These are phyloP conservation scores for Nakazawaea wyomingensis DNA, from an alignment of 805 yeast species.

Conservation along the genomic window DNA sequence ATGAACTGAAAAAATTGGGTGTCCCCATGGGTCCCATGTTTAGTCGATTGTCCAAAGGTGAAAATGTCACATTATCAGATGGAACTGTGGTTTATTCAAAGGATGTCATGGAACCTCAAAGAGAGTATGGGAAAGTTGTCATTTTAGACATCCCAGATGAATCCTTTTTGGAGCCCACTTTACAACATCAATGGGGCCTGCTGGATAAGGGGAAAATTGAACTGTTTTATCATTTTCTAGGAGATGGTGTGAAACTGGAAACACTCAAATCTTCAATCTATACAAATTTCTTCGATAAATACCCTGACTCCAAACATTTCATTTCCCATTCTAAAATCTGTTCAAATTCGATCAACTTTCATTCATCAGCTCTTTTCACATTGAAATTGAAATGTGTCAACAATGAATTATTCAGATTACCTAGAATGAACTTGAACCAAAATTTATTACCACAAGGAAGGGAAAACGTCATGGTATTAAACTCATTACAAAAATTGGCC, in stretches of 20 bases:
- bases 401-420: conserved; percentile 38
- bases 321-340: conserved; percentile 68
- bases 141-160: conserved; percentile 68
- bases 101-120: conserved; percentile 65
- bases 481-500: conserved; percentile 23
- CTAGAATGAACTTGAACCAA: conserved; percentile 14
- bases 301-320: conserved; percentile 55
- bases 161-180: conserved; percentile 34
- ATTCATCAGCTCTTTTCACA: conserved; percentile 45
- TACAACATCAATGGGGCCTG: conserved; percentile 23
- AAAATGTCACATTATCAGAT: conserved; percentile 46
- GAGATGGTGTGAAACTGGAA: conserved; percentile 44
- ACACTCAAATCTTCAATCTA: conserved; percentile 38
- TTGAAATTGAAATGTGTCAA: conserved; percentile 55
- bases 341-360: conserved; percentile 56
- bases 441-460: background rate
- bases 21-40: conserved; percentile 61
- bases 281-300: conserved; percentile 37
- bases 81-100: conserved; percentile 60
- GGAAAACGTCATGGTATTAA: conserved; percentile 22
- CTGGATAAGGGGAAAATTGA: conserved; percentile 35
- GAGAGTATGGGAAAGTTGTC: conserved; percentile 53
- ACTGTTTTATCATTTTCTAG: conserved; percentile 72
- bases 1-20: conserved; percentile 62
- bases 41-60: conserved; percentile 56